Evolutionary conservation across 257 asterid species (phyloP).

Genomic region (Solanum arcanum): DNA sequence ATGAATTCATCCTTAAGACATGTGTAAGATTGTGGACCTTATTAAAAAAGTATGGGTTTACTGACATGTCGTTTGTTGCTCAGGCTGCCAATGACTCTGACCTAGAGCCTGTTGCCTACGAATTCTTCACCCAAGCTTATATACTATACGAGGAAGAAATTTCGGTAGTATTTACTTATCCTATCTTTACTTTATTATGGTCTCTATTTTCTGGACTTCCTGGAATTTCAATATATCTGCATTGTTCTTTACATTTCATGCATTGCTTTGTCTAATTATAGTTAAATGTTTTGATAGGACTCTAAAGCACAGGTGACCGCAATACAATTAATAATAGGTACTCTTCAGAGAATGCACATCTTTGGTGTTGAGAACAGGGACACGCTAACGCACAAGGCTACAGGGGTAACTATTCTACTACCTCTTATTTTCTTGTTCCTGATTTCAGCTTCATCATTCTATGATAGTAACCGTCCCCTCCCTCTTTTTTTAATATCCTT

Average conservation of each 20-base stretch:
- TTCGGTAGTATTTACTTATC: constrained; percentile 39
- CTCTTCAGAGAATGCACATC: constrained; percentile 92
- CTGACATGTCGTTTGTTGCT: constrained; percentile 12
- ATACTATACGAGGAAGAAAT: constrained; percentile 95
- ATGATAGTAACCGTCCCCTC: not conserved
- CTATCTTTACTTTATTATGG: not conserved
- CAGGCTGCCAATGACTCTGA: constrained; percentile 97
- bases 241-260: not conserved
- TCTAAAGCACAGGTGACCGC: constrained; percentile 91
- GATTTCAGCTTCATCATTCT: not conserved
- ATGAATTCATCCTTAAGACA: not conserved
- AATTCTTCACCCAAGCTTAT: constrained; percentile 97
- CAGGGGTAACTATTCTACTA: constrained; percentile 55
- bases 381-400: constrained; percentile 95
- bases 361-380: constrained; percentile 97
- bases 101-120: constrained; percentile 97
- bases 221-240: constrained; percentile 1
- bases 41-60: not conserved
- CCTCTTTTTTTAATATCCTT: constrained; percentile 3
- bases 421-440: not conserved
- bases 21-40: not conserved
- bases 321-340: constrained; percentile 83
- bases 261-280: not conserved
- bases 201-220: not conserved
- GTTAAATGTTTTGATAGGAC: constrained; percentile 46